Percentiles rank a stretch among this genome's conserved stretches.
These are phyloP conservation scores for Aspergillus heteromorphus DNA, from an alignment of 495 filamentous ascomycete species.

Conservation along the genomic window DNA sequence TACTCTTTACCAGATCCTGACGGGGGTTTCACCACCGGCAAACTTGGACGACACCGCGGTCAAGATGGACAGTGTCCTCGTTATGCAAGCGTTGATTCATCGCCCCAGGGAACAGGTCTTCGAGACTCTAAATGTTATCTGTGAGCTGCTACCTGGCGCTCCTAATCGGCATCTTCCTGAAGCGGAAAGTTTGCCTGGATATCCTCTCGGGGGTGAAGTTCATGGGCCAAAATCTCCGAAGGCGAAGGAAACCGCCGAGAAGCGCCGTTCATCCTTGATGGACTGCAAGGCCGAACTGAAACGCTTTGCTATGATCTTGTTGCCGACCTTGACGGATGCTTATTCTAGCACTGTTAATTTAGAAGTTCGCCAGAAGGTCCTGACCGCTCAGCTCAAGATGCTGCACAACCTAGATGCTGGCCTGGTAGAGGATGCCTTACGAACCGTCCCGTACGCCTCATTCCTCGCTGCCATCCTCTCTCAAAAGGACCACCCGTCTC, in stretches of 20 bases:
- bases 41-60: conserved; percentile 73
- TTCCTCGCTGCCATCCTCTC: conserved; percentile 94
- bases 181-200: conserved; percentile 49
- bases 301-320: conserved; percentile 89
- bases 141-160: conserved; percentile 75
- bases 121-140: conserved; percentile 96
- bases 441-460: conserved; percentile 93
- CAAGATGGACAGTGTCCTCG: conserved; percentile 93
- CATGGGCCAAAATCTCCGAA: conserved; percentile 33
- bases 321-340: conserved; percentile 93
- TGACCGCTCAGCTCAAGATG: conserved; percentile 96
- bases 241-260: conserved; percentile 64
- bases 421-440: conserved; percentile 81
- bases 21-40: conserved; percentile 85
- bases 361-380: conserved; percentile 93
- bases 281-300: conserved; percentile 79
- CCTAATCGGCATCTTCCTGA: conserved; percentile 34
- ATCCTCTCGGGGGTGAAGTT: conserved; percentile 31
- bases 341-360: conserved; percentile 98
- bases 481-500: conserved; percentile 83
- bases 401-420: conserved; percentile 83
- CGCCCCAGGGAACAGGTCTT: conserved; percentile 94
- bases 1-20: conserved; percentile 95
- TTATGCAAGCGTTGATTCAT: conserved; percentile 98
- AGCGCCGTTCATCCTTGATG: conserved; percentile 69